These are phyloP conservation scores for Tulasnella sp. DNA, from an alignment of 768 basidiomycete species.

Conservation along the genomic window DNA sequence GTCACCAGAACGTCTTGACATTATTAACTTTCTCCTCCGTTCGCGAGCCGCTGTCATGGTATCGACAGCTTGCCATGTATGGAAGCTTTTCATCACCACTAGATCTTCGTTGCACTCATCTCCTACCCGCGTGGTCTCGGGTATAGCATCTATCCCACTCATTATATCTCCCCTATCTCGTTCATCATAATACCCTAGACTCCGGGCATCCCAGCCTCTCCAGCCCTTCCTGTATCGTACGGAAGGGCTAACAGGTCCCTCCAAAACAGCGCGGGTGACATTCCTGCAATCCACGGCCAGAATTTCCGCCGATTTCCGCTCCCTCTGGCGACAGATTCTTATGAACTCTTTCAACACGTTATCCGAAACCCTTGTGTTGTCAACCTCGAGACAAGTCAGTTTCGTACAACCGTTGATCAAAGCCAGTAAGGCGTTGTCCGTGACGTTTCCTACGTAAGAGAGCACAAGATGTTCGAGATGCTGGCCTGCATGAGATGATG, in stretches of 20 bases:
- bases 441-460: constrained; percentile 51
- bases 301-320: constrained; percentile 39
- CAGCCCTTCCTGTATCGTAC: constrained; percentile 63
- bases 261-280: constrained; percentile 46
- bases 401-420: constrained; percentile 52
- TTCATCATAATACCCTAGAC: constrained; percentile 55
- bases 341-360: constrained; percentile 56
- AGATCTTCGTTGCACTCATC: constrained; percentile 66
- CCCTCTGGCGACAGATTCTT: constrained; percentile 36
- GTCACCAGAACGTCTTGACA: too few relatives aligned
- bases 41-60: constrained; percentile 49
- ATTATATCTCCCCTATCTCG: constrained; percentile 44
- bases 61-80: constrained; percentile 78
- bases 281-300: constrained; percentile 67
- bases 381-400: constrained; percentile 58
- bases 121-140: constrained; percentile 35
- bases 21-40: constrained; percentile 44
- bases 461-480: constrained; percentile 58
- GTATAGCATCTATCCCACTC: constrained; percentile 4
- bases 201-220: constrained; percentile 59
- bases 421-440: constrained; percentile 46
- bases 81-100: constrained; percentile 72
- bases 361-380: constrained; percentile 61
- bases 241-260: constrained; percentile 37
- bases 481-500: constrained; percentile 32